phyloP scores from a whole-genome alignment of 306 rosid species.

The Malus sieversii region DNA sequence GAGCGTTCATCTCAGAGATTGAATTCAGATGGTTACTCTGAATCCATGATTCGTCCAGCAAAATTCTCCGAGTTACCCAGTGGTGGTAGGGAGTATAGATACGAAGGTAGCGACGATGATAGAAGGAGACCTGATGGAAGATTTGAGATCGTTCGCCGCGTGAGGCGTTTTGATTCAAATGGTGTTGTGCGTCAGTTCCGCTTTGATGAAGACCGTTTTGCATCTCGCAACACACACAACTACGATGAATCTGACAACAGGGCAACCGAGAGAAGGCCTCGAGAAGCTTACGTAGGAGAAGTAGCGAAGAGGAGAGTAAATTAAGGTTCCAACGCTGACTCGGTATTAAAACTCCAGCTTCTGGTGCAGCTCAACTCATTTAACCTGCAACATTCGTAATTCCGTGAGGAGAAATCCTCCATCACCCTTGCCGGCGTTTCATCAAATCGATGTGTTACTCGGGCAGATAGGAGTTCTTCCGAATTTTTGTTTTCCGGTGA shows the following conservation, averaged over 20 bases:
- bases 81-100: slow-evolving; percentile 19
- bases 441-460: not conserved
- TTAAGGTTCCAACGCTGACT: not conserved
- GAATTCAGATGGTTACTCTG: slow-evolving; percentile 23
- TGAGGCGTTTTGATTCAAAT: slow-evolving; percentile 19
- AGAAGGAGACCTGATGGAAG: slow-evolving; percentile 23
- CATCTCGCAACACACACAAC: slow-evolving; percentile 14
- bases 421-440: not conserved
- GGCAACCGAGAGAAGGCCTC: slow-evolving; percentile 12
- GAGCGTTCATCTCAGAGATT: slow-evolving; percentile 11
- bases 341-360: not conserved
- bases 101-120: slow-evolving; percentile 20
- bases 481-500: not conserved
- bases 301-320: slow-evolving; percentile 11
- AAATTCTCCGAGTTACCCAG: slow-evolving; percentile 11
- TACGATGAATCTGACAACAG: not conserved
- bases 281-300: slow-evolving; percentile 12
- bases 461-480: slow-evolving; percentile 4
- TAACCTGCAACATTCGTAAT: not conserved
- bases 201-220: slow-evolving; percentile 18
- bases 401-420: not conserved
- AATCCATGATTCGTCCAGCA: slow-evolving; percentile 17
- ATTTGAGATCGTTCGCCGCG: slow-evolving; percentile 5
- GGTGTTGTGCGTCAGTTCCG: slow-evolving; percentile 24
- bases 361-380: not conserved